Percentiles rank a stretch among this genome's conserved stretches.
phyloP scores from a whole-genome alignment of 1,284 basidiomycete genomes.

The Bondarzewia mesenterica region DNA sequence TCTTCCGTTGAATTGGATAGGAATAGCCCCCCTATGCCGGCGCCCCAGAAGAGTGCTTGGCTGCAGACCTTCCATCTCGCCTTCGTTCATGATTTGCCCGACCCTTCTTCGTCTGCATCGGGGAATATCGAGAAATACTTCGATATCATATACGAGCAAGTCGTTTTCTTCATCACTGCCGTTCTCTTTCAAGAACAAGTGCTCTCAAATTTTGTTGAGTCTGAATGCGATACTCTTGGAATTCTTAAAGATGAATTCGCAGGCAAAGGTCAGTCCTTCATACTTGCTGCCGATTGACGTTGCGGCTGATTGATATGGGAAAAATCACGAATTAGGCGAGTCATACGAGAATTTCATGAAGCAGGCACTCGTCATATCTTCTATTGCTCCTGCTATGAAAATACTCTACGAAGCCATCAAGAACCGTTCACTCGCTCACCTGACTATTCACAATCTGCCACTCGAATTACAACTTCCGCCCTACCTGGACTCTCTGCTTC shows the following conservation, averaged over 20 bases:
- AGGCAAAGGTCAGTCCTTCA: slow-evolving; percentile 40
- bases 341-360: slow-evolving; percentile 45
- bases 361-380: slow-evolving; percentile 57
- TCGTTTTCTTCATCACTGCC: slow-evolving; percentile 82
- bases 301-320: neutral
- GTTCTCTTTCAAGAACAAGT: slow-evolving; percentile 86
- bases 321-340: slow-evolving; percentile 32
- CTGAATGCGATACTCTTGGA: slow-evolving; percentile 63
- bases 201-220: slow-evolving; percentile 72
- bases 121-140: slow-evolving; percentile 74
- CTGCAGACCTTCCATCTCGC: slow-evolving; percentile 84
- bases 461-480: slow-evolving; percentile 80
- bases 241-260: slow-evolving; percentile 62
- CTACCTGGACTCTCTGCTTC: slow-evolving; percentile 59
- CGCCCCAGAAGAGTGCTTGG: slow-evolving; percentile 33
- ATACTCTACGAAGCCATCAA: slow-evolving; percentile 71
- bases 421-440: slow-evolving; percentile 59
- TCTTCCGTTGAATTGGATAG: slow-evolving; percentile 9
- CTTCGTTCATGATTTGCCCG: slow-evolving; percentile 82
- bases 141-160: slow-evolving; percentile 80
- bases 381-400: slow-evolving; percentile 71
- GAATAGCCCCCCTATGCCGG: neutral
- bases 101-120: slow-evolving; percentile 74
- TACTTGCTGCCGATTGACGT: slow-evolving; percentile 7
- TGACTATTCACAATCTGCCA: slow-evolving; percentile 68